Evolutionary conservation across 768 basidiomycete genomes (phyloP).

Genomic region (Chalciporus chontae): DNA sequence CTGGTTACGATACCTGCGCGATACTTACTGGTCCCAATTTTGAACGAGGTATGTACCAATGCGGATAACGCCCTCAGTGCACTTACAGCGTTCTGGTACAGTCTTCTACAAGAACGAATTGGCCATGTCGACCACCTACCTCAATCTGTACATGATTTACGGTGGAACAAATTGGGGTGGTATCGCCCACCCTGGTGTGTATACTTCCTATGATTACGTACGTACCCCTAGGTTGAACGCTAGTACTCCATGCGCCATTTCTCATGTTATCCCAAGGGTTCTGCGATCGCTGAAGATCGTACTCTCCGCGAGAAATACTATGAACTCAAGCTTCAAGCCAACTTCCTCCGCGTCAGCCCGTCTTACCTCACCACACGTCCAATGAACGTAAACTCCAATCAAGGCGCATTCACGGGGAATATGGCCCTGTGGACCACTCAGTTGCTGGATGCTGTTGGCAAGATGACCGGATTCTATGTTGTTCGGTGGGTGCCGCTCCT

Average conservation of each 20-base stretch:
- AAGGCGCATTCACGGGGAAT: conserved; percentile 47
- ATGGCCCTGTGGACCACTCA: conserved; percentile 48
- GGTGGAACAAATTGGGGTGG: conserved; percentile 65
- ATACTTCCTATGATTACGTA: conserved; percentile 61
- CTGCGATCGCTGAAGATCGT: conserved; percentile 49
- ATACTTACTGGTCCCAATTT: conserved; percentile 23
- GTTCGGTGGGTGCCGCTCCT: conserved; percentile 25
- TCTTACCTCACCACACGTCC: conserved; percentile 48
- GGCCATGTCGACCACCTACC: conserved; percentile 13
- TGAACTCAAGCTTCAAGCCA: conserved; percentile 49
- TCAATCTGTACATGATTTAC: conserved; percentile 56
- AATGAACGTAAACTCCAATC: conserved; percentile 37
- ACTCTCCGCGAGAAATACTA: conserved; percentile 53
- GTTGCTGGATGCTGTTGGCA: conserved; percentile 44
- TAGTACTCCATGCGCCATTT: background rate
- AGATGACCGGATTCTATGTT: conserved; percentile 45
- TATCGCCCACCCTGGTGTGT: conserved; percentile 53
- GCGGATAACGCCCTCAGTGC: background rate
- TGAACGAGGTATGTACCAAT: conserved; percentile 16
- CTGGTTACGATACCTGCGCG: conserved; percentile 19
- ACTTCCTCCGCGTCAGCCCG: conserved; percentile 48
- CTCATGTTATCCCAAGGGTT: conserved; percentile 32
- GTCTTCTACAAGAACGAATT: conserved; percentile 22
- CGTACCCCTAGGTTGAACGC: background rate
- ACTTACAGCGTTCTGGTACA: conserved; percentile 2